phyloP scores from a whole-genome alignment of 371 early-diverging fungal genomes.

The Zancudomyces culisetae region DNA sequence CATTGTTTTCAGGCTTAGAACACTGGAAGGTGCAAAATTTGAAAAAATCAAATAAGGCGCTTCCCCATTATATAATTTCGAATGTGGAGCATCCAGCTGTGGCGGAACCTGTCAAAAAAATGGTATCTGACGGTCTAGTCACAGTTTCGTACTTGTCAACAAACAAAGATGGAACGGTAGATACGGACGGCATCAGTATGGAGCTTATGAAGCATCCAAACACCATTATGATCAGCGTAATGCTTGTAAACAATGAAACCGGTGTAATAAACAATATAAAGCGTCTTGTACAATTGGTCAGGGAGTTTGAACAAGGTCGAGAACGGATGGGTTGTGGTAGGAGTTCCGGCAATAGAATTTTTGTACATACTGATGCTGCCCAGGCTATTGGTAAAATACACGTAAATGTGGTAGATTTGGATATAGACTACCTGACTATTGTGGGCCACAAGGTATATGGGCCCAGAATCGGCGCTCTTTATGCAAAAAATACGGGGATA shows the following conservation, averaged over 20 bases:
- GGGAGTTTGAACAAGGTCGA: slow-evolving; percentile 83
- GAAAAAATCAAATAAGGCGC: slow-evolving; percentile 79
- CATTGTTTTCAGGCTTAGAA: slow-evolving; percentile 76
- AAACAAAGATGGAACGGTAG: slow-evolving; percentile 64
- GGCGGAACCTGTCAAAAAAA: slow-evolving; percentile 87
- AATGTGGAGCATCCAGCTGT: slow-evolving; percentile 99
- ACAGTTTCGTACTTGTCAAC: slow-evolving; percentile 98
- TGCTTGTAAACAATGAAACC: slow-evolving; percentile 99
- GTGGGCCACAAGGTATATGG: slow-evolving; percentile 99
- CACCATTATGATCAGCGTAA: slow-evolving; percentile 88
- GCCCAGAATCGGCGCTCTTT: slow-evolving; percentile 37
- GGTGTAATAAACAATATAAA: slow-evolving; percentile 69
- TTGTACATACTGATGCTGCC: slow-evolving; percentile 98
- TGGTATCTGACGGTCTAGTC: slow-evolving; percentile 85
- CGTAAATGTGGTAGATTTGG: slow-evolving; percentile 88
- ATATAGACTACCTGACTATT: slow-evolving; percentile 92
- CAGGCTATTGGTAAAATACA: slow-evolving; percentile 98
- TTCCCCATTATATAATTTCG: slow-evolving; percentile 95
- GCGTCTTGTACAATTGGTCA: slow-evolving; percentile 5
- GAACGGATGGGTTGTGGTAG: slow-evolving; percentile 58
- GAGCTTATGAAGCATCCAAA: slow-evolving; percentile 43
- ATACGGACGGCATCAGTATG: slow-evolving; percentile 24
- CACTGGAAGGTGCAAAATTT: slow-evolving; percentile 46
- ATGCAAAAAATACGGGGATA: neutral
- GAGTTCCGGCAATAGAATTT: slow-evolving; percentile 78